Base-by-base conservation (phyloP, 768 basidiomycete genomes). In the Daedaleopsis sinensis region DNA sequence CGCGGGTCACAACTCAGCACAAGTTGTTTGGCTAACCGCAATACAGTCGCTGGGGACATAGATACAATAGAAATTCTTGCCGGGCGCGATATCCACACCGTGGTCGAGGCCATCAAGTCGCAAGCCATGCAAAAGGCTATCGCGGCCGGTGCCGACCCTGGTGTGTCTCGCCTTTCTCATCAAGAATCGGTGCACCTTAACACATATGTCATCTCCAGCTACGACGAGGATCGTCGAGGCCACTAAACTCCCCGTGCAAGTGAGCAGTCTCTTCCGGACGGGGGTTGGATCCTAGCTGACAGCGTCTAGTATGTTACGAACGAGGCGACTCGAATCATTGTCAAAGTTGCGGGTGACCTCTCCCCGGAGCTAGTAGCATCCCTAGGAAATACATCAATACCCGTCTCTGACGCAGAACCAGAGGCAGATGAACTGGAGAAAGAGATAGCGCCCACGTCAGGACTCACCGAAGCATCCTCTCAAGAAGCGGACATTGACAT, bases 261-360 rank as follows among this genome's bases (percentile, higher is more conserved):
- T 76, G 56, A 37, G 57, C 69, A 59, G 59, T 44, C 16, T 48
- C 53, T 35, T 36, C 27, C 38, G 12, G 18, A 52, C 37, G 16
- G n/a, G n/a, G n/a, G n/a, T 58, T 24, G 12, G 12, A 39, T 8
- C 7, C 19, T 2, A 35, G 32, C 7, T 32, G 19, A 38, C 36
- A 38, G 54, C 47, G 32, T 49, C 21, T 54, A 80, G 77, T 83
- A 82, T 67, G 79, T 83, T 32, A 78, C 80, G 0, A 82, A 82
- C 62, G 77, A 81, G 57, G 74, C 73, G n/a, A 79, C 81, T 5
- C 77, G 83, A 11, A 79, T 89, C 66, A 82, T 85, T 62, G 84
- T 87, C 62, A 81, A 83, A 63, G 88, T 84, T 1, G 82, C 84
- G 5, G 87, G 88, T 1, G 84, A 88, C 52, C 76, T 80, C n/a